Evolutionary conservation across 371 early-diverging fungal species (phyloP), one percentile per base, ranked within the genome.

Genomic region (Apophysomyces ossiformis): DNA sequence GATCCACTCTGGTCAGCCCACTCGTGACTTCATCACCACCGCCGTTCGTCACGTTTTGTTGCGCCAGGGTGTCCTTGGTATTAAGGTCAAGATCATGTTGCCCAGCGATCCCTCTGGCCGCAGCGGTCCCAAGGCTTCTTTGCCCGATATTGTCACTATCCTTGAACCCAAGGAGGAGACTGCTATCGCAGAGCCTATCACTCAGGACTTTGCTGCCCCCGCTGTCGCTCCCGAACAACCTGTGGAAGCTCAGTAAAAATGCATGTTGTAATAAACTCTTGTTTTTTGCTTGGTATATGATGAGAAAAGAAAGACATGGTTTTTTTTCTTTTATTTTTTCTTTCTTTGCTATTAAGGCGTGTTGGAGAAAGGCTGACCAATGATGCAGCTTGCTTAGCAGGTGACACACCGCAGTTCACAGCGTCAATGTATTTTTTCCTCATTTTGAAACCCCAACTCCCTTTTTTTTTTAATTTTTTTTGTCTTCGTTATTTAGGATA

Each of bases 31-130:
- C 87, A 97, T 99, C 76, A 98, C 97, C 87, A 88, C 89, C 61
- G 99, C 99, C 66, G 94, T 95, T 72, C 95, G 99, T 75, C 98
- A 96, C 92, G 99, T 99, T 74, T 87, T 98, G 71, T 90, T 99
- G 81, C 96, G 99, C 79, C 99, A 99, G 86, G 99, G 99, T 91
- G 99, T 99, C 63, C 89, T 99, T 67, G 99, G 99, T 86, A 94
- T 99, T 86, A 98, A 99, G 92, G 99, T 99, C 85, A 96, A 97
- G 92, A 99, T 99, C 81, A 99, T 99, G 99, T 89, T 96, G 71
- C 97, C 95, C 70, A 88, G 88, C 79, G 99, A 99, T 86, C 98
- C 99, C 61, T 90, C 90, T 69, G 99, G 99, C 79, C 95, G 94
- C 79, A 78, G 85, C 69, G 99, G 99, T 69, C 99, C 99, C 82